These are phyloP conservation scores for Pachysolen tannophilus DNA, from an alignment of 805 yeast genomes.

Conservation along the genomic window DNA sequence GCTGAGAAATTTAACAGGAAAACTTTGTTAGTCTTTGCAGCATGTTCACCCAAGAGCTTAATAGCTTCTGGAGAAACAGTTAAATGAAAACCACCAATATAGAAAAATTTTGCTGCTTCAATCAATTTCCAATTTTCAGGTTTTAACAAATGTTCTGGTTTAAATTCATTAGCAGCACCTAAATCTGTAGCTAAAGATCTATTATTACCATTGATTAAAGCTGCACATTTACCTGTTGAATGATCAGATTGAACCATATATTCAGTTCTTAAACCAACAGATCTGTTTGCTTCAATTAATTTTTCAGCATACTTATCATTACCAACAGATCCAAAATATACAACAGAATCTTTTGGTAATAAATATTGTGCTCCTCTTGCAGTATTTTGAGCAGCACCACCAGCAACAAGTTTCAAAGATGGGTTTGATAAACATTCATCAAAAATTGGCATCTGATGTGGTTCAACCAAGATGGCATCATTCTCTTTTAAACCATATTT, in stretches of 20 bases:
- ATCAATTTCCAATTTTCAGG: constrained; percentile 88
- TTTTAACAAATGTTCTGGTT: constrained; percentile 75
- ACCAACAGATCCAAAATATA: constrained; percentile 95
- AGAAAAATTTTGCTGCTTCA: constrained; percentile 71
- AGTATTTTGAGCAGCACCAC: constrained; percentile 99
- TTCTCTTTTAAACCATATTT: constrained; percentile 83
- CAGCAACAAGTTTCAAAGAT: constrained; percentile 74
- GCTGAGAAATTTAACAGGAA: constrained; percentile 88
- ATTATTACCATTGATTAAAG: constrained; percentile 77
- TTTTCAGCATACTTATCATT: constrained; percentile 80
- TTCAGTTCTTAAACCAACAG: constrained; percentile 81
- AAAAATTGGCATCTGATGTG: constrained; percentile 77
- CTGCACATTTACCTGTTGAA: constrained; percentile 98
- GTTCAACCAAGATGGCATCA: constrained; percentile 86
- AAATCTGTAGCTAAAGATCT: constrained; percentile 94
- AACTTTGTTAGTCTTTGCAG: constrained; percentile 71
- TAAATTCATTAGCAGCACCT: constrained; percentile 97
- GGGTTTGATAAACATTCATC: constrained; percentile 62
- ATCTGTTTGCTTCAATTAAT: constrained; percentile 72
- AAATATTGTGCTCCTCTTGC: constrained; percentile 97
- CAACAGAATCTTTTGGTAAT: constrained; percentile 73
- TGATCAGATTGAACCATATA: constrained; percentile 72
- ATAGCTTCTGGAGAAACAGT: constrained; percentile 97
- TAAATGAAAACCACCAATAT: constrained; percentile 98
- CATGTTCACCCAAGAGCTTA: constrained; percentile 82